Base-by-base conservation (phyloP, 148 eudicot genomes). In the Simmondsia chinensis region DNA sequence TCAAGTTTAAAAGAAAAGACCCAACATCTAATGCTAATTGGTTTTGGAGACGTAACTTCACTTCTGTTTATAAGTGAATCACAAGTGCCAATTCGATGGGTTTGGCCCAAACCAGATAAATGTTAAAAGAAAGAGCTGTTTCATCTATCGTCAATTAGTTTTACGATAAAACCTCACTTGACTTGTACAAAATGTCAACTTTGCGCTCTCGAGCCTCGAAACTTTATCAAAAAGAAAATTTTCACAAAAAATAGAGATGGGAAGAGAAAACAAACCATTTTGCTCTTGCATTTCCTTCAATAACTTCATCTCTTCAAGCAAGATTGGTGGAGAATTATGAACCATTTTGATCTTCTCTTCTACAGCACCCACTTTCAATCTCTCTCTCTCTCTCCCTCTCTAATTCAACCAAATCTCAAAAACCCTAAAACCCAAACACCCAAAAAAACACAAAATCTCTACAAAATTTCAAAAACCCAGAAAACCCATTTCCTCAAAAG, bases 201-300 rank as follows among this genome's bases (percentile, higher is more conserved):
- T n/a, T n/a, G n/a, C n/a, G n/a, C n/a, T n/a, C n/a, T n/a, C n/a
- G n/a, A n/a, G n/a, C n/a, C n/a, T n/a, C n/a, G n/a, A n/a, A n/a
- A n/a, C n/a, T n/a, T n/a, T n/a, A n/a, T n/a, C n/a, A n/a, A n/a
- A n/a, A n/a, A n/a, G n/a, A n/a, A n/a, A n/a, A n/a, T n/a, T n/a
- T n/a, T n/a, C n/a, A 9, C 16, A 47, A 10, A 27, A 4, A 22
- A 21, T 9, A 8, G 12, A 13, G 21, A 11, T 4, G 15, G 7
- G 20, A 5, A 10, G 30, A 22, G 8, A 35, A 20, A 33, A 49
- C 77, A 41, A 43, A 79, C 96, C 87, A 59, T 74, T 60, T 36
- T 87, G 84, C 29, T 82, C 96, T 64, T 79, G 93, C 75, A 82
- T 79, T 76, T 76, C 87, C 28, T 82, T 86, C 60, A 82, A 54